Evolutionary conservation across 108 stramenopile species (phyloP), one percentile per base, ranked within the genome.

Genomic region (Nitzschia palea): DNA sequence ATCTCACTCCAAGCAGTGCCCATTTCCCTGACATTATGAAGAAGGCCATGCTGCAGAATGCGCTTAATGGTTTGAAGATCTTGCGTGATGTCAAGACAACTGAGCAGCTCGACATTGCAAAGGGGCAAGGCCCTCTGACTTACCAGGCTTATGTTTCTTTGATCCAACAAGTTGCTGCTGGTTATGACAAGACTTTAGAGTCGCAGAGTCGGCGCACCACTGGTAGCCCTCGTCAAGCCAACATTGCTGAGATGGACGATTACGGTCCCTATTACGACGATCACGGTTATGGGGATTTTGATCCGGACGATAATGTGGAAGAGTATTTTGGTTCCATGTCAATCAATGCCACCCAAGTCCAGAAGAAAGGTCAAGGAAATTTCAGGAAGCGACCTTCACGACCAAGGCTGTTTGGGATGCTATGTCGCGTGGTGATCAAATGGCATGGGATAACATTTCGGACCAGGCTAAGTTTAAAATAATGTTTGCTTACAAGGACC

Each of bases 21-120:
- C n/a, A n/a, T n/a, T n/a, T n/a, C n/a, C n/a, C n/a, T n/a, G n/a
- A n/a, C n/a, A n/a, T n/a, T n/a, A n/a, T n/a, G 18, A 50, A 50
- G n/a, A 50, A 50, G 48, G n/a, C 8, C 48, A n/a, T 50, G 8
- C 48, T 50, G 18, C 48, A 50, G 48, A 50, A 50, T 50, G 10
- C 48, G 5, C 48, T 50, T 18, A 20, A 18, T 50, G 15, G n/a
- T 18, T 18, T n/a, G 18, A 50, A 18, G 8, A 20, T 20, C 10
- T 50, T 50, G 15, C 5, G 22, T 9, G n/a, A 50, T 18, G 48
- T 50, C 48, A 50, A 50, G 48, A 50, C 5, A 50, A 5, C 8
- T 50, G 48, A 50, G 15, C 8, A 50, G 48, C 5, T 50, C 18
- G 48, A 50, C 5, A 18, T 50, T 20, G 48, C 48, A 5, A 50